phyloP scores from a whole-genome alignment of 2,329 filamentous ascomycete genomes.

The Westerdykella ornata region DNA sequence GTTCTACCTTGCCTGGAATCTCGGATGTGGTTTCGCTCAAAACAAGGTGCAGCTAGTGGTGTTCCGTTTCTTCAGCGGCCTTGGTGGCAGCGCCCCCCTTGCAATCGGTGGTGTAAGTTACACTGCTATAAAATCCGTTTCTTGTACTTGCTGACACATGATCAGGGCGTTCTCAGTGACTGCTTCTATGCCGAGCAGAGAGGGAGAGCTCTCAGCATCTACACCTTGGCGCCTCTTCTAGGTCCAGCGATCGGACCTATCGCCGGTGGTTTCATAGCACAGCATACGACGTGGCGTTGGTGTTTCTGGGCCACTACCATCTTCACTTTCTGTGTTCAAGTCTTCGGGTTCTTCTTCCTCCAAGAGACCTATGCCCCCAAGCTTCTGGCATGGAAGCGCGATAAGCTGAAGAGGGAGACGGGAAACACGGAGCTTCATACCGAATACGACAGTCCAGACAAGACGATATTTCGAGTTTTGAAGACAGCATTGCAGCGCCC shows the following conservation, averaged over 20 bases:
- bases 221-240: slow-evolving; percentile 57
- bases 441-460: slow-evolving; percentile 37
- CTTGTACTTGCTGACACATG: slow-evolving; percentile 2
- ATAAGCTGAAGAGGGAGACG: slow-evolving; percentile 52
- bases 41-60: slow-evolving; percentile 29
- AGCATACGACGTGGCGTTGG: slow-evolving; percentile 64
- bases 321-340: slow-evolving; percentile 54
- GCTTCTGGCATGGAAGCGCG: slow-evolving; percentile 54
- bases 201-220: slow-evolving; percentile 57
- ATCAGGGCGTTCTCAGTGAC: slow-evolving; percentile 42
- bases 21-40: slow-evolving; percentile 37
- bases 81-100: slow-evolving; percentile 35
- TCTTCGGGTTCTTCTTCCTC: slow-evolving; percentile 55
- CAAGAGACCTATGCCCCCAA: slow-evolving; percentile 61
- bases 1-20: slow-evolving; percentile 37
- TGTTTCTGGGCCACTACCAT: slow-evolving; percentile 64
- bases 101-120: slow-evolving; percentile 33
- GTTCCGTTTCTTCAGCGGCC: slow-evolving; percentile 34
- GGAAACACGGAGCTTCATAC: slow-evolving; percentile 56
- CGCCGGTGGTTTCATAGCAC: slow-evolving; percentile 57
- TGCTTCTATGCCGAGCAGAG: slow-evolving; percentile 56
- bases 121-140: not conserved
- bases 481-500: slow-evolving; percentile 47
- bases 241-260: slow-evolving; percentile 62
- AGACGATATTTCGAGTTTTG: slow-evolving; percentile 26